Percentiles rank a stretch among this genome's conserved stretches.
Evolutionary conservation across 2,329 filamentous ascomycete genomes (phyloP).

Genomic region (Coniochaeta sp.): DNA sequence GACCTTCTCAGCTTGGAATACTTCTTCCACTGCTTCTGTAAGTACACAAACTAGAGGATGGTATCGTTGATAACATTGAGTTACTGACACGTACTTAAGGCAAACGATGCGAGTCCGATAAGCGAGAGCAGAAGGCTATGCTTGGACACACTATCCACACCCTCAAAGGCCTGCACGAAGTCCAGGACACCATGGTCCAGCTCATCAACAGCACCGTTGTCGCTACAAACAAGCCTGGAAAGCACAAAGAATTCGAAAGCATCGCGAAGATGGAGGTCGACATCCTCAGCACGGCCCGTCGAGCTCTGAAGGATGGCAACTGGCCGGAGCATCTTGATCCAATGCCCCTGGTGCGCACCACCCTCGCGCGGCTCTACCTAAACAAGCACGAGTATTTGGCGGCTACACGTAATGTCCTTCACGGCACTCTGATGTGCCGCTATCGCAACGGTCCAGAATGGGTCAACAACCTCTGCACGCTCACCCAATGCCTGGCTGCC

Average conservation of each 20-base stretch:
- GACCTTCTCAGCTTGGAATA: constrained; percentile 13
- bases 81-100: constrained; percentile 8
- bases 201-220: constrained; percentile 8
- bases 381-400: constrained; percentile 10
- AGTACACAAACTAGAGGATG: background rate
- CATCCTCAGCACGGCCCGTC: constrained; percentile 9
- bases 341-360: constrained; percentile 14
- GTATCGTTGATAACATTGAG: too few species aligned
- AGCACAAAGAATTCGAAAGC: constrained; percentile 7
- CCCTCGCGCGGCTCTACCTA: constrained; percentile 15
- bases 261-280: background rate
- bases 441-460: constrained; percentile 13
- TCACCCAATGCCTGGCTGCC: constrained; percentile 13
- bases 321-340: constrained; percentile 22
- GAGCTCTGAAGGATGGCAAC: constrained; percentile 8
- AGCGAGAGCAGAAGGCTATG: constrained; percentile 9
- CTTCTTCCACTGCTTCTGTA: constrained; percentile 21
- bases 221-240: constrained; percentile 6
- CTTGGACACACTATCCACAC: constrained; percentile 4
- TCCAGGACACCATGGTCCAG: constrained; percentile 10
- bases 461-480: constrained; percentile 16
- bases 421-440: constrained; percentile 14
- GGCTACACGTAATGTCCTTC: constrained; percentile 17
- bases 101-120: constrained; percentile 17
- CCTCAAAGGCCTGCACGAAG: constrained; percentile 8